Conservation (phyloP, 768 basidiomycete species). For the Lactarius tabidus region DNA sequence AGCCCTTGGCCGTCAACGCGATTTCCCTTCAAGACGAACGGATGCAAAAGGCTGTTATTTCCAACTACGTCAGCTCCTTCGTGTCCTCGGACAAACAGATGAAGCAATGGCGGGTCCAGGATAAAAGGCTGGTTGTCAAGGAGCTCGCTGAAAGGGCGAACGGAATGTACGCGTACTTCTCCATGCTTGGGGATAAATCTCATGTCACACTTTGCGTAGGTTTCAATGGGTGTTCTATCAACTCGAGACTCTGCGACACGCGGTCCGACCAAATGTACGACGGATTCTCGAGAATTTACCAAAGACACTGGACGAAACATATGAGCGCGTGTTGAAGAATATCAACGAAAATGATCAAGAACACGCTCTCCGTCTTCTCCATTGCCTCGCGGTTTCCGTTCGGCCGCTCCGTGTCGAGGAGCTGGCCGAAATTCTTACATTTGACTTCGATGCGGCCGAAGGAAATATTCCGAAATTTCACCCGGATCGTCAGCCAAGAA, state of each 20-base stretch:
- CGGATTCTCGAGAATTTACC: slow-evolving; percentile 1
- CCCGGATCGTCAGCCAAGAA: background rate
- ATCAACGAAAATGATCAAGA: slow-evolving; percentile 1
- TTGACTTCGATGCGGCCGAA: slow-evolving; percentile 2
- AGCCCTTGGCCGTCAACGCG: no score
- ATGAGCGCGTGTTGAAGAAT: background rate
- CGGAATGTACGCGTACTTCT: background rate
- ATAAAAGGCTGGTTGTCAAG: no score
- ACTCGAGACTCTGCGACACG: background rate
- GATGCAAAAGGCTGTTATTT: no score
- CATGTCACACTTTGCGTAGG: background rate
- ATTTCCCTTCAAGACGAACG: no score
- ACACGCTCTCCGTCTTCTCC: slow-evolving; percentile 4
- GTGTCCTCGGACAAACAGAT: no score
- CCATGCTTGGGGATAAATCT: background rate
- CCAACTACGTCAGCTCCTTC: no score
- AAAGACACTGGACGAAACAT: background rate
- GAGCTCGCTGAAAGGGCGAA: no score
- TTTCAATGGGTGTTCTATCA: background rate
- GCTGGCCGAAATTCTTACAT: slow-evolving; percentile 7
- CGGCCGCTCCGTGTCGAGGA: background rate
- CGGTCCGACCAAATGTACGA: background rate
- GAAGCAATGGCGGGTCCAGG: no score
- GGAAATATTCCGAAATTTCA: background rate
- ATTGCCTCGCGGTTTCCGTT: slow-evolving; percentile 4